Conservation (phyloP, 306 rosid species). For the Quercus gilva region DNA sequence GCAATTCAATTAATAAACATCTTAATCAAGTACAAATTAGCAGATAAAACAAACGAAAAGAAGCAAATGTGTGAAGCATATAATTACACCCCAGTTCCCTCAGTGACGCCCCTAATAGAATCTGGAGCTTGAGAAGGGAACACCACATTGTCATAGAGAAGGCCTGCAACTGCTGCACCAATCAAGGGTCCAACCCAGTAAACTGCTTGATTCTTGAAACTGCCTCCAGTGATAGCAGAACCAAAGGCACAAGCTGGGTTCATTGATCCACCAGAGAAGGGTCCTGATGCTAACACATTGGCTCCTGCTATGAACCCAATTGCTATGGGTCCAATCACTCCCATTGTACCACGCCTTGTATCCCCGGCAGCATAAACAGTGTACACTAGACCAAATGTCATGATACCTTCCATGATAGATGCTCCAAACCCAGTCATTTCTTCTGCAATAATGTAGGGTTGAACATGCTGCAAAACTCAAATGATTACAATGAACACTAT, state of each 20-base stretch:
- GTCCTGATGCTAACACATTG: conserved; percentile 59
- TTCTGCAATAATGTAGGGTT: conserved; percentile 55
- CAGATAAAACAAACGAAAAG: background rate
- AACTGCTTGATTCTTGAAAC: conserved; percentile 84
- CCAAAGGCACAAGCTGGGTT: conserved; percentile 96
- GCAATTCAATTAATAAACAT: background rate
- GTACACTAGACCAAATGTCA: conserved; percentile 71
- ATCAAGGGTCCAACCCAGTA: conserved; percentile 93
- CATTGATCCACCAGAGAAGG: conserved; percentile 86
- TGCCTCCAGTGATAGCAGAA: conserved; percentile 58
- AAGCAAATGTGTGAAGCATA: background rate
- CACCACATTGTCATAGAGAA: conserved; percentile 64
- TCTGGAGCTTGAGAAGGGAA: conserved; percentile 36
- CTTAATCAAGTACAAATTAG: too few species aligned
- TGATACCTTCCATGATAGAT: conserved; percentile 67
- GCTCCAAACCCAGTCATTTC: conserved; percentile 98
- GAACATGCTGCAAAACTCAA: conserved; percentile 52
- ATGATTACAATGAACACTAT: background rate
- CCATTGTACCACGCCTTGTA: conserved; percentile 51
- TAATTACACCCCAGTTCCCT: conserved; percentile 36
- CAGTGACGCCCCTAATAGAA: conserved; percentile 29
- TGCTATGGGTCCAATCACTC: conserved; percentile 50
- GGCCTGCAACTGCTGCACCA: conserved; percentile 73
- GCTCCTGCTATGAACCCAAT: conserved; percentile 75
- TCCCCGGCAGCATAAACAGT: conserved; percentile 69